These are phyloP conservation scores for Eimeria tenella DNA, from an alignment of 169 alveolate genomes.

Conservation along the genomic window DNA sequence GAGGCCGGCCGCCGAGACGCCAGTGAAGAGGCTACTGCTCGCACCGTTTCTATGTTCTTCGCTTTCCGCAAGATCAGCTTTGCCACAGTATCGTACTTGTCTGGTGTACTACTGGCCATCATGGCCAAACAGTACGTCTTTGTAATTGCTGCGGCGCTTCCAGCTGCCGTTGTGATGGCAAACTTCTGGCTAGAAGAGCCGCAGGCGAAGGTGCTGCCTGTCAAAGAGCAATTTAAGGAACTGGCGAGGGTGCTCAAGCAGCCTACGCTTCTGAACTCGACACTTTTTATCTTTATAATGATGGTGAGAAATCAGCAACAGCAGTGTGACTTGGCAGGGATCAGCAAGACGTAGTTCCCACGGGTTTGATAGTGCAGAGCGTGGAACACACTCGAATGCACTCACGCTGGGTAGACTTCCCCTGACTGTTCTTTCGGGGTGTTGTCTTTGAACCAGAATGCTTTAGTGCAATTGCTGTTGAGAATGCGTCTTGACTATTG, in stretches of 20 bases:
- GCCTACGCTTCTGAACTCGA: conserved; percentile 83
- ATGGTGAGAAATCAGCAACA: conserved; percentile 79
- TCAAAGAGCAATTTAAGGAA: conserved; percentile 75
- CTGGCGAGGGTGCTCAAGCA: conserved; percentile 78
- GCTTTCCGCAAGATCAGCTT: conserved; percentile 89
- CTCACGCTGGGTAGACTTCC: too few species aligned
- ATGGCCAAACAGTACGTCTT: conserved; percentile 85
- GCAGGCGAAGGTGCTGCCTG: conserved; percentile 51
- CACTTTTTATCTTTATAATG: conserved; percentile 85
- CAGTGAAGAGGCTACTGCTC: conserved; percentile 81
- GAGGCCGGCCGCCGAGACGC: conserved; percentile 87
- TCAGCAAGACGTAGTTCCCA: too few species aligned
- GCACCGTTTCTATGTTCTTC: conserved; percentile 87
- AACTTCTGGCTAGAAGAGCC: conserved; percentile 86
- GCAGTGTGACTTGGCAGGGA: not conserved
- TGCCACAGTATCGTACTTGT: conserved; percentile 89
- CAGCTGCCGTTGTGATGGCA: conserved; percentile 84
- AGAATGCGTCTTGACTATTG: not conserved
- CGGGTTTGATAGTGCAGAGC: too few species aligned
- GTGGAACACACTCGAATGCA: too few species aligned
- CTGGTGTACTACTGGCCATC: conserved; percentile 84
- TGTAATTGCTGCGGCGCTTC: conserved; percentile 87
- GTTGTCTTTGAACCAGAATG: too few species aligned
- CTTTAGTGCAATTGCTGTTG: too few species aligned
- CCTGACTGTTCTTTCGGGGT: too few species aligned